Base-by-base conservation (phyloP, 2,329 filamentous ascomycete genomes). In the Phialemonium atrogriseum region DNA sequence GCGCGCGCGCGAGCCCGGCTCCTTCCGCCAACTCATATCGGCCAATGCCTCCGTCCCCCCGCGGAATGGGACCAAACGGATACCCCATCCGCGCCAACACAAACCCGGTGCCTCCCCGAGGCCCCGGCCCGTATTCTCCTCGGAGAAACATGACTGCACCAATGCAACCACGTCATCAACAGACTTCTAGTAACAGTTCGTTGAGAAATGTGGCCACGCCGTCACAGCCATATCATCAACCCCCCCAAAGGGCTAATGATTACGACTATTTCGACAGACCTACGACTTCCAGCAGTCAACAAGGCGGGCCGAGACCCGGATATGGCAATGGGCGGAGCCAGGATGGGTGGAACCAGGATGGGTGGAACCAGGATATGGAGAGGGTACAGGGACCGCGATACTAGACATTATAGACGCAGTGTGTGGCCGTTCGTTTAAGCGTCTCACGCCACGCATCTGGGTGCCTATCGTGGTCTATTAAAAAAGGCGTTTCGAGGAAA, bases 111-210 rank as follows among this genome's bases (percentile, higher is more conserved):
- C 44, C 46, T 17, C 41, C 42, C 2, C 39, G 44, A 5, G 45
- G 44, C 1, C 42, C 34, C 3, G 35, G 38, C 4, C 36, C 38
- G 16, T 48, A 45, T 21, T 35, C 42, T 17, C 55, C 51, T 1
- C 47, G 51, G 34, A 44, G 54, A 15, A 51, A 51, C 37, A 55
- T 55, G 54, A 57, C 54, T 8, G 50, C 52, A 2, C 55, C 55
- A 0, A 34, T 48, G 16, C 42, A 40, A 14, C 33, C 34, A 10
- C 35, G 37, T 32, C 43, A 47, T 33, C 43, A 43, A 23, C 34
- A 26, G 12, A 41, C 15, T n/a, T 33, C 33, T 30, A 45, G 42
- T 33, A 42, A 41, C 35, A 27, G 39, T 14, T 43, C 41, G 26
- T 14, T 38, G 29, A 37, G 35, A 17, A 41, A 19, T 16, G 33